Base-by-base conservation (phyloP, 495 filamentous ascomycete species). In the Hypomontagnella monticulosa region DNA sequence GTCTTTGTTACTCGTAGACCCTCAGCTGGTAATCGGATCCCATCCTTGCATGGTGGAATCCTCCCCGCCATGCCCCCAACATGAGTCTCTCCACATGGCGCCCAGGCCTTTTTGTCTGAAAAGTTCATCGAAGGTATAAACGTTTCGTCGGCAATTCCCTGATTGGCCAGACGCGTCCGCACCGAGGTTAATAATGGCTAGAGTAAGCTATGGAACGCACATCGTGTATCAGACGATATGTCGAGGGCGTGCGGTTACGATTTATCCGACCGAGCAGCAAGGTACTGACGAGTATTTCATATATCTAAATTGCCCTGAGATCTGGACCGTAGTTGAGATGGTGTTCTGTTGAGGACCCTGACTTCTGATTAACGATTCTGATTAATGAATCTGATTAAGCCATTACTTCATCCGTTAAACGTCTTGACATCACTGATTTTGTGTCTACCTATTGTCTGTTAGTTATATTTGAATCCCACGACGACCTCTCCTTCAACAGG, bases 401-500 rank as follows among this genome's bases (percentile, higher is more conserved):
- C 27, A 64, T 55, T 59, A 61, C 40, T 19, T 67, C 57, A 63
- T 70, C 32, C 61, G 6, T 36, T 44, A 36, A 38, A 56, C 36
- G 23, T 41, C 51, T 57, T 44, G 43, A 42, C 42, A 55, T 61
- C 52, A 53, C 43, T 55, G 6, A 34, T 41, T 30, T 50, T 36
- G 54, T 41, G 62, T 46, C 55, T 53, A 49, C 55, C 48, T 55
- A 47, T 54, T 43, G 54, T 47, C 36, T 49, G 46, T 42, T 47
- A 16, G 12, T 10, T 67, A 56, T 68, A 68, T 63, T 68, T 63
- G 43, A 23, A 54, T 44, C 54, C 40, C 47, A 23, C 59, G 27
- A 48, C n/a, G 27, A 48, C n/a, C 23, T n/a, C 54, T 70, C 70
- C 70, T 72, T 72, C 70, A 72, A 72, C 70, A 70, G 70, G 70